Conservation (phyloP, 1,139 yeast genomes). For the Sugiyamaella paludigena region DNA sequence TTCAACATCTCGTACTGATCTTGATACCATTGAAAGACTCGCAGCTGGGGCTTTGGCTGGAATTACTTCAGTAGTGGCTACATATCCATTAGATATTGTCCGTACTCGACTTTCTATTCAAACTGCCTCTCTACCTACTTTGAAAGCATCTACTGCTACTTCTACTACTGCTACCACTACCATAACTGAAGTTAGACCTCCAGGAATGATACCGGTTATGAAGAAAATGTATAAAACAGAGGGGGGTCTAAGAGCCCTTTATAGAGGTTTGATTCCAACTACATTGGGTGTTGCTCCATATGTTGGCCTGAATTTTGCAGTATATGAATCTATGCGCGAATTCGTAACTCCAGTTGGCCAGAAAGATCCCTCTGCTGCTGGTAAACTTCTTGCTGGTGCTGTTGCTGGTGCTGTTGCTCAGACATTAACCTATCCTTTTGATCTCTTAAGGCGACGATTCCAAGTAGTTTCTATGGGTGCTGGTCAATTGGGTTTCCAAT, state of each 20-base stretch:
- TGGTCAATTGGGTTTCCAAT: constrained; percentile 71
- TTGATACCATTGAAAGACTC: constrained; percentile 57
- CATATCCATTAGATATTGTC: constrained; percentile 89
- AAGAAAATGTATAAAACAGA: constrained; percentile 62
- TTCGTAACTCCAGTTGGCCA: constrained; percentile 36
- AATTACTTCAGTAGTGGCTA: constrained; percentile 70
- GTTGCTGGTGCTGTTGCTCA: constrained; percentile 84
- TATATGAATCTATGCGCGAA: constrained; percentile 79
- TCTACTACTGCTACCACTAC: constrained; percentile 3
- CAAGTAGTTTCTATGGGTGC: constrained; percentile 85
- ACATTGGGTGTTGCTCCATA: constrained; percentile 94
- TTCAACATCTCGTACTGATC: constrained; percentile 32
- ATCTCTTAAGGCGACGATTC: constrained; percentile 79
- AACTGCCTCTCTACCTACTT: constrained; percentile 70
- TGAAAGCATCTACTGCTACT: constrained; percentile 43
- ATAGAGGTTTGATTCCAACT: constrained; percentile 85
- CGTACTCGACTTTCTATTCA: constrained; percentile 87
- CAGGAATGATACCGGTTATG: constrained; percentile 64
- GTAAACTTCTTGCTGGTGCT: constrained; percentile 79
- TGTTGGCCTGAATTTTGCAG: constrained; percentile 88
- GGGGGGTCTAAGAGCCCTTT: constrained; percentile 78
- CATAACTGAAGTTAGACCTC: constrained; percentile 41
- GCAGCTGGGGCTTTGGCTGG: constrained; percentile 84
- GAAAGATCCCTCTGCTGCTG: constrained; percentile 42
- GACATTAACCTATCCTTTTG: constrained; percentile 84